phyloP scores from a whole-genome alignment of 306 rosid species.

The Medicago ruthenica region DNA sequence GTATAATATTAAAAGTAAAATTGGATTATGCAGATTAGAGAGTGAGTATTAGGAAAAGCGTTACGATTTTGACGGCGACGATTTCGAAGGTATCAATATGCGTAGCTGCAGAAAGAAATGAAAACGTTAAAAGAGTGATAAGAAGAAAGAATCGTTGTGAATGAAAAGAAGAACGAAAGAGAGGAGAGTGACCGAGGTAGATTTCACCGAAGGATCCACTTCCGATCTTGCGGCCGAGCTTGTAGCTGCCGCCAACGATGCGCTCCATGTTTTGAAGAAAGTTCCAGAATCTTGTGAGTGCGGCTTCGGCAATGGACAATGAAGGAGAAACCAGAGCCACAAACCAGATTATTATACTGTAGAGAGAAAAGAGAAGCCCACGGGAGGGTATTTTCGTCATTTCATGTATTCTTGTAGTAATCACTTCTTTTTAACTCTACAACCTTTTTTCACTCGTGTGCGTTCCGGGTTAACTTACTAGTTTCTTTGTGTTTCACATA shows the following conservation, averaged over 20 bases:
- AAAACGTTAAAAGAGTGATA: conserved; percentile 34
- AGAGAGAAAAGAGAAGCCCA: too few relatives aligned
- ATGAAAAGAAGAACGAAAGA: neutral
- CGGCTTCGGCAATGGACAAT: too few relatives aligned
- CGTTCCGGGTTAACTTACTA: too few relatives aligned
- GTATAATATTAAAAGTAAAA: neutral
- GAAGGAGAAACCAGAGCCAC: too few relatives aligned
- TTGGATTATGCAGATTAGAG: neutral
- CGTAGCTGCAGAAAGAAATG: conserved; percentile 63
- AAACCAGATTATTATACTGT: too few relatives aligned
- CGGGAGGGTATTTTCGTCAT: too few relatives aligned
- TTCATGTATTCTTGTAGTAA: too few relatives aligned
- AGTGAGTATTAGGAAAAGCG: too few relatives aligned
- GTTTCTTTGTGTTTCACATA: too few relatives aligned
- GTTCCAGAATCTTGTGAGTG: neutral
- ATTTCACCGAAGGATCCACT: conserved; percentile 98
- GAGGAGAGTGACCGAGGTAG: conserved; percentile 61
- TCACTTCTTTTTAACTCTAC: too few relatives aligned
- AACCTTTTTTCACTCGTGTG: too few relatives aligned
- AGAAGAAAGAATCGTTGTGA: conserved; percentile 13
- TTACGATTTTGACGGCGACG: conserved; percentile 89
- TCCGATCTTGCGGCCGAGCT: conserved; percentile 98
- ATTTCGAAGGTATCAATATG: conserved; percentile 87
- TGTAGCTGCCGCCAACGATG: conserved; percentile 81
- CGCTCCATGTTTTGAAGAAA: conserved; percentile 66